A percentile compares a stretch with the other conserved stretches of the same genome.
phyloP scores from a whole-genome alignment of 495 filamentous ascomycete species.

The Choiromyces venosus region DNA sequence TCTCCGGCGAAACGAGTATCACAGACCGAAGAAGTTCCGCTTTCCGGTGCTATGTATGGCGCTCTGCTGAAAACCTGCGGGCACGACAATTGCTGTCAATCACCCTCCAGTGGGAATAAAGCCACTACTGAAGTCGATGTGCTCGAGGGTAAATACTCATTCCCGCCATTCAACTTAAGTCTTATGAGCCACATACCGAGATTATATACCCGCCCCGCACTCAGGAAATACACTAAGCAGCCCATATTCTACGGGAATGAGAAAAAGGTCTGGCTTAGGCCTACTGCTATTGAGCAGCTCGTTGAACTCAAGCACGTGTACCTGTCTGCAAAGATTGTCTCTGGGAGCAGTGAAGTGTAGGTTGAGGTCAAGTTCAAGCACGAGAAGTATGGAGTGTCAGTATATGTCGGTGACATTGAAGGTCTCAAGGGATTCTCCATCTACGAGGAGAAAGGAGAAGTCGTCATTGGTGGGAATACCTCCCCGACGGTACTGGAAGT shows the following conservation, averaged over 20 bases:
- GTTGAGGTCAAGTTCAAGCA: slow-evolving; percentile 45
- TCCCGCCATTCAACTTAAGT: slow-evolving; percentile 42
- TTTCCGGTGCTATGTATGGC: slow-evolving; percentile 38
- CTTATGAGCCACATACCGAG: slow-evolving; percentile 43
- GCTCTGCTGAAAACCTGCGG: slow-evolving; percentile 41
- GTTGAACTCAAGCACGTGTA: slow-evolving; percentile 44
- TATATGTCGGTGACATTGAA: slow-evolving; percentile 46
- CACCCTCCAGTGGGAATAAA: slow-evolving; percentile 5
- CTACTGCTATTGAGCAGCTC: slow-evolving; percentile 44
- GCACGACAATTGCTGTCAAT: slow-evolving; percentile 16
- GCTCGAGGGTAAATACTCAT: slow-evolving; percentile 26
- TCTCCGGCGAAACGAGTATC: slow-evolving; percentile 20
- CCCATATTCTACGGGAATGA: slow-evolving; percentile 45
- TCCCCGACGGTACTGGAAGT: slow-evolving; percentile 43
- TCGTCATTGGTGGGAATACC: slow-evolving; percentile 44
- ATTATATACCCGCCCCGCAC: slow-evolving; percentile 44
- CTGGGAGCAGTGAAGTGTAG: slow-evolving; percentile 45
- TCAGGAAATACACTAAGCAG: slow-evolving; percentile 40
- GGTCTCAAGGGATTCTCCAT: slow-evolving; percentile 42
- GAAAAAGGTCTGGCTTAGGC: slow-evolving; percentile 45
- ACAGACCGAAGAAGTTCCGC: slow-evolving; percentile 9
- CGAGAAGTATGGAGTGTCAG: slow-evolving; percentile 42
- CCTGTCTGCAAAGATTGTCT: slow-evolving; percentile 45
- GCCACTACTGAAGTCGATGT: slow-evolving; percentile 10
- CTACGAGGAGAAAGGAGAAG: slow-evolving; percentile 26